Evolutionary conservation across 768 basidiomycete species (phyloP), one percentile per base, ranked within the genome.

Genomic region (Lyophyllum decastes): DNA sequence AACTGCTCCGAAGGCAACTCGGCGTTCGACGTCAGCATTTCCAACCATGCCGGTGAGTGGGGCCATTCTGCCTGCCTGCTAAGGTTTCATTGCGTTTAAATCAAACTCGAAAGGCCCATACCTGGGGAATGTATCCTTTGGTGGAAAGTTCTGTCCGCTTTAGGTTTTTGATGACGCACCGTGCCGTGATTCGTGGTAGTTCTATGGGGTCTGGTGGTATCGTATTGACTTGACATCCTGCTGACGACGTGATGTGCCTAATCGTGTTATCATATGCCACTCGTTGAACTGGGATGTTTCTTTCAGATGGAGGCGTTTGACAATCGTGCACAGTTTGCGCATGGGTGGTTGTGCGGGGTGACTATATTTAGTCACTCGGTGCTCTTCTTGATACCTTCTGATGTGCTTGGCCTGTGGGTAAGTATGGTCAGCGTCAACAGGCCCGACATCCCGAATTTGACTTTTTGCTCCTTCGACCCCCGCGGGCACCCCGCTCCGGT

Each of bases 71-170:
- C 19, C 24, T 10, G 24, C 46, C 30, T 49, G 16, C 24, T 33
- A 2, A 24, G 19, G 27, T 47, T 21, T 35, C 22, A 17, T 45
- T 45, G 8, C n/a, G 12, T 17, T 43, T 17, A 27, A n/a, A n/a
- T n/a, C n/a, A n/a, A n/a, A n/a, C n/a, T n/a, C n/a, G n/a, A n/a
- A n/a, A 70, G 72, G 73, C 4, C 72, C 72, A 8, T 72, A 73
- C 50, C 62, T 72, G 17, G 66, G 64, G 34, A 60, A 68, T 25
- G 60, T 73, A 44, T 66, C 68, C 24, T 71, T 73, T 26, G 71
- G 72, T 3, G 38, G 46, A 22, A 33, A 51, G 30, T 59, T 59
- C 45, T 62, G 58, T 33, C 24, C 55, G 3, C 14, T 26, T 21
- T 61, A 49, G 50, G 25, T 7, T 34, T n/a, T 30, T 30, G 30